These are phyloP conservation scores for Syncephalastrum sp. DNA, from an alignment of 371 early-diverging fungal species.

Conservation along the genomic window DNA sequence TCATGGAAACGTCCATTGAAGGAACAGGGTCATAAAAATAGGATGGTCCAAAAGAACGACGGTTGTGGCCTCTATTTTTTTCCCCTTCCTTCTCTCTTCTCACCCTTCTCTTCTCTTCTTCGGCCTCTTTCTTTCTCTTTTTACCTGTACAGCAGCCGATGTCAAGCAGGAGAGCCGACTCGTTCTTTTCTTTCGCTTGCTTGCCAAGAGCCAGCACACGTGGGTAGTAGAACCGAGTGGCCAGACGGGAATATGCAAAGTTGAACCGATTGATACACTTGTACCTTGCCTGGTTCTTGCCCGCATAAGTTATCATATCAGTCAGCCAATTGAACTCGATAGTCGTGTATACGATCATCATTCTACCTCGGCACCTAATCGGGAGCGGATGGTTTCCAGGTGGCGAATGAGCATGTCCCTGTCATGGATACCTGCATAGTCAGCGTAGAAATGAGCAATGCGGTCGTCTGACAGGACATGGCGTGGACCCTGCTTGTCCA, in stretches of 20 bases:
- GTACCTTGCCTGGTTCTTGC: slow-evolving; percentile 26
- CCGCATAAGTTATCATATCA: not conserved
- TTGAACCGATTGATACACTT: slow-evolving; percentile 38
- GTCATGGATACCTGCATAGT: slow-evolving; percentile 28
- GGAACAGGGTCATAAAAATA: not conserved
- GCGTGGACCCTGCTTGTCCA: slow-evolving; percentile 1
- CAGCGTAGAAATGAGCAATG: slow-evolving; percentile 16
- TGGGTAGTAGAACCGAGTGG: slow-evolving; percentile 37
- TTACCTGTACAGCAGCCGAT: slow-evolving; percentile 51
- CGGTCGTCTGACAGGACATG: slow-evolving; percentile 3
- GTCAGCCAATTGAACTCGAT: not conserved
- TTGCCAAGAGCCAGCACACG: slow-evolving; percentile 23
- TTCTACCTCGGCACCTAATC: slow-evolving; percentile 22
- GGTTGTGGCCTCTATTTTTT: too few relatives aligned
- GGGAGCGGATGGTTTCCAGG: slow-evolving; percentile 14
- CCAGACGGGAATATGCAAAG: slow-evolving; percentile 35
- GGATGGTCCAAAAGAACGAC: too few relatives aligned
- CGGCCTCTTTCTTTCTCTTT: not conserved
- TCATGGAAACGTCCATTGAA: not conserved
- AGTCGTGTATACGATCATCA: not conserved
- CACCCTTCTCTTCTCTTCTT: slow-evolving; percentile 1
- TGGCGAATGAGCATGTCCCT: slow-evolving; percentile 17
- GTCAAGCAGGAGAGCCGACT: slow-evolving; percentile 31
- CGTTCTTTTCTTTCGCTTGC: slow-evolving; percentile 3
- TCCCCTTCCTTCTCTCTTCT: not conserved